Base-by-base conservation (phyloP, 2,329 filamentous ascomycete species). In the Didymosphaeria variabile region DNA sequence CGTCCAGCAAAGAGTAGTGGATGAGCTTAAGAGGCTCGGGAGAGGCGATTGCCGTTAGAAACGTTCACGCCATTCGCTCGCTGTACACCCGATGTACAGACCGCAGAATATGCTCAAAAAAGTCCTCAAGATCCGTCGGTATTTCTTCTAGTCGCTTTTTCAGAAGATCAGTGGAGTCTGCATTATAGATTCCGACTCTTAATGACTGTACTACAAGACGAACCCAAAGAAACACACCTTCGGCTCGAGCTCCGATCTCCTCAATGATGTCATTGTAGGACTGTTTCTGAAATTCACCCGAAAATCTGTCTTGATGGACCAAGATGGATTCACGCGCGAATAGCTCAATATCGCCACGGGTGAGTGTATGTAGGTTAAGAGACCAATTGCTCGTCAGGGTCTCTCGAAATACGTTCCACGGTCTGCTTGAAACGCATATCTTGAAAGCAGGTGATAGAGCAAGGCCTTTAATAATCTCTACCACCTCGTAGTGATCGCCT, bases 351-450 rank as follows among this genome's bases (percentile, higher is more conserved):
- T 64, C 61, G 1, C 29, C 21, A 29, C n/a, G 50, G 2, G 61
- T 61, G 17, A 53, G 29, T n/a, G 49, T 32, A 53, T 62, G 60
- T 29, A 56, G 57, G 19, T 47, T 49, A 21, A 61, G 55, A 29
- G 44, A 44, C 2, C 42, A 9, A 19, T 31, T 2, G 12, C 23
- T 44, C 9, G 32, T 56, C 5, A 62, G 49, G 8, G 52, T 44
- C 32, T 62, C 49, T 29, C 45, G 52, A 26, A 59, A 62, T 15
- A 23, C 5, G 21, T 59, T 62, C 60, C 53, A 59, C 8, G 66
- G 66, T n/a, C 68, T 57, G 49, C 64, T 70, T 13, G 68, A 71
- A 26, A 62, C 59, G 42, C 68, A 70, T 8, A 70, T 44, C 46
- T 71, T 71, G 54, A 71, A 45, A 46, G 62, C 32, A 0, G 58